phyloP scores from a whole-genome alignment of 345 rosid genomes.

The Arabidopsis arenosa region DNA sequence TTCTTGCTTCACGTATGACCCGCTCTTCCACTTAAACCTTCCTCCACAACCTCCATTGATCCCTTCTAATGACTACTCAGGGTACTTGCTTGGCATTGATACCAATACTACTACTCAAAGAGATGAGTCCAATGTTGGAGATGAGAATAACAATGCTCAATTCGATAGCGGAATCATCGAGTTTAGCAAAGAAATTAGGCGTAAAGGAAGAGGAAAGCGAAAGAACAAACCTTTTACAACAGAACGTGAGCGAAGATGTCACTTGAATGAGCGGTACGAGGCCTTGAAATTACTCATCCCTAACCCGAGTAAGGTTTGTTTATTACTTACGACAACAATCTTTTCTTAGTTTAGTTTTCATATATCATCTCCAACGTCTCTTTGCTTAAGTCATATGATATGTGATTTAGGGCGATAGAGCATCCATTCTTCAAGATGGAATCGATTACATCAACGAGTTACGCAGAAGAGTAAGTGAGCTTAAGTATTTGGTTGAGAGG shows the following conservation, averaged over 20 bases:
- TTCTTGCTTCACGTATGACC: slow-evolving; percentile 60
- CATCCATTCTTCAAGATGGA: slow-evolving; percentile 83
- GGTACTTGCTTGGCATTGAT: slow-evolving; percentile 48
- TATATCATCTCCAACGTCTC: background rate
- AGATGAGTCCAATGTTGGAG: slow-evolving; percentile 25
- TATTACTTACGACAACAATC: background rate
- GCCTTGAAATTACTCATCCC: slow-evolving; percentile 74
- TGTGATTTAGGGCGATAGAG: slow-evolving; percentile 67
- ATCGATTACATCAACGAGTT: slow-evolving; percentile 81
- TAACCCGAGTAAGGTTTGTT: slow-evolving; percentile 67
- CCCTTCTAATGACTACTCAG: slow-evolving; percentile 41
- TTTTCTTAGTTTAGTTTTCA: background rate
- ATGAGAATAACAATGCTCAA: slow-evolving; percentile 51
- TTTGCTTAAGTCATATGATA: background rate
- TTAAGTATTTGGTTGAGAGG: slow-evolving; percentile 74
- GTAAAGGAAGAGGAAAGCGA: slow-evolving; percentile 53
- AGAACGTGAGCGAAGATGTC: slow-evolving; percentile 73
- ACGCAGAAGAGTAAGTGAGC: slow-evolving; percentile 67
- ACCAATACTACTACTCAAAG: slow-evolving; percentile 37
- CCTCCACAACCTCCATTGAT: slow-evolving; percentile 69
- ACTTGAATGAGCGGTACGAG: slow-evolving; percentile 60
- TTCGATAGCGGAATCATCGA: slow-evolving; percentile 56
- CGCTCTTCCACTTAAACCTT: slow-evolving; percentile 59
- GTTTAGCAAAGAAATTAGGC: slow-evolving; percentile 54
- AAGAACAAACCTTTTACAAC: slow-evolving; percentile 67